These are phyloP conservation scores for Wallacemonas sp. DNA, from an alignment of 208 protist species.

Conservation along the genomic window DNA sequence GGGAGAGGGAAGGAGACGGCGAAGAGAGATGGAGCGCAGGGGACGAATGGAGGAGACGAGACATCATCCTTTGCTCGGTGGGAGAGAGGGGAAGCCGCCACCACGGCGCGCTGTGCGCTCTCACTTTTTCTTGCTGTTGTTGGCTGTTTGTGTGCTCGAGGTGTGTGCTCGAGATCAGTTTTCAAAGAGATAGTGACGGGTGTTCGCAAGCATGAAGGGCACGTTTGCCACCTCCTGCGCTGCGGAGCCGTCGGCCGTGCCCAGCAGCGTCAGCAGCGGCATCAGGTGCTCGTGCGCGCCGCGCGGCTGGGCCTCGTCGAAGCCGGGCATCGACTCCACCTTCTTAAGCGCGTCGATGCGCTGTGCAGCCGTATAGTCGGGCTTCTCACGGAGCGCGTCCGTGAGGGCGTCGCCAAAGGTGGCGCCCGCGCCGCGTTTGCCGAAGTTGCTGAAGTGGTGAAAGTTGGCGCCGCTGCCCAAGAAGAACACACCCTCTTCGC, in stretches of 20 bases:
- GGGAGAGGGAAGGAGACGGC: background rate
- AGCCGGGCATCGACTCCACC: slow-evolving; percentile 46
- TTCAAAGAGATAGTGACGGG: background rate
- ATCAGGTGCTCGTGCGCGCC: slow-evolving; percentile 78
- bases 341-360: slow-evolving; percentile 34
- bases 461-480: slow-evolving; percentile 77
- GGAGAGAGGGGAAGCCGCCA: too few species aligned
- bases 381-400: slow-evolving; percentile 18
- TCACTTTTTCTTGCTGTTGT: slow-evolving; percentile 1
- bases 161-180: background rate
- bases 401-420: slow-evolving; percentile 62
- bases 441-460: slow-evolving; percentile 74
- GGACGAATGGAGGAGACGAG: too few species aligned
- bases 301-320: slow-evolving; percentile 53
- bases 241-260: slow-evolving; percentile 26
- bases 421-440: slow-evolving; percentile 19
- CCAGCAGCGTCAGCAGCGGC: slow-evolving; percentile 71
- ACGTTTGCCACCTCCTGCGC: slow-evolving; percentile 25
- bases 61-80: background rate
- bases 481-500: slow-evolving; percentile 74
- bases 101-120: too few species aligned
- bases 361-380: slow-evolving; percentile 16
- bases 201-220: background rate
- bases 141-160: background rate
- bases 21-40: too few species aligned